Base-by-base conservation (phyloP, 2,329 filamentous ascomycete species). In the Diplodia scrobiculata region DNA sequence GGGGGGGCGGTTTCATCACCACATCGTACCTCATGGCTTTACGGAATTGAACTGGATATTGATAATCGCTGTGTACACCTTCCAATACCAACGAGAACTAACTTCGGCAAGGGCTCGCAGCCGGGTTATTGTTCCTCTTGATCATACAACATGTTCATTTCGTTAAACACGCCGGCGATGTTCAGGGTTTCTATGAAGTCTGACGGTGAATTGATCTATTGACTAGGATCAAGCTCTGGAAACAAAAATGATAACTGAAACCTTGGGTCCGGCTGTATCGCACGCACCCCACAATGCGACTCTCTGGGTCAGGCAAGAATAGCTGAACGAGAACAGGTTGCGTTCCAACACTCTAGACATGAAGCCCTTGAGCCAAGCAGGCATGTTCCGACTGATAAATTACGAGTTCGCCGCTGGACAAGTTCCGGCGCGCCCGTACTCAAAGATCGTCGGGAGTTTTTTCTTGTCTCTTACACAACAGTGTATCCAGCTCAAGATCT, bases 401-500 rank as follows among this genome's bases (percentile, higher is more conserved):
- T 66, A 66, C 64, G 64, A 66, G 54, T 60, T 62, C 17, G 34
- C 64, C 64, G 64, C 64, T 66, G 64, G 25, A 66, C 45, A 47
- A 66, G 64, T 62, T 48, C 47, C 62, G 64, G 64, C 36, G 55
- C 55, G 36, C 55, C 55, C 64, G 55, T 66, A 66, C 64, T 66
- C 64, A 66, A 66, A 62, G 55, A 66, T 62, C 54, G 64, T 66
- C 64, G 64, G 52, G 29, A 13, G 14, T 21, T 66, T 14, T 47
- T 34, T 66, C 64, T 66, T 38, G 64, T 66, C 64, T 66, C 64
- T 66, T 60, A 66, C 64, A 66, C 45, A 17, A 58, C 19, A 14
- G 54, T 66, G 64, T 34, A 60, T 66, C 64, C 64, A 66, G 64
- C 64, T 66, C 64, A 66, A 66, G 64, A 53, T 66, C 64, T 53